These are phyloP conservation scores for Cladosporium halotolerans DNA, from an alignment of 2,329 filamentous ascomycete genomes.

Conservation along the genomic window DNA sequence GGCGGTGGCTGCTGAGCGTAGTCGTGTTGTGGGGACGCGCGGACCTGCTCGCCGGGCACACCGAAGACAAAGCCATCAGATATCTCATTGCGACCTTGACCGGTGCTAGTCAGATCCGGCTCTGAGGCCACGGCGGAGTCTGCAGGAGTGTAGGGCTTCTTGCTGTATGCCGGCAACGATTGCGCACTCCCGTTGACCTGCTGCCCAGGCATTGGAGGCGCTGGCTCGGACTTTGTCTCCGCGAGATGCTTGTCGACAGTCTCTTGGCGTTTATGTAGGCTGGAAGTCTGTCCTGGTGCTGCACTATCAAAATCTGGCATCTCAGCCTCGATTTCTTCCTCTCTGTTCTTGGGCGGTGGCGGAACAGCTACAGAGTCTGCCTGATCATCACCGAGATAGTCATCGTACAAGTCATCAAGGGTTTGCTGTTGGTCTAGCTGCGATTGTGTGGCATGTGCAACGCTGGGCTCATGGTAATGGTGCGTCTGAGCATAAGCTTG, in stretches of 20 bases:
- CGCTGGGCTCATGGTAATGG: not conserved
- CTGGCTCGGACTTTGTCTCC: constrained; percentile 22
- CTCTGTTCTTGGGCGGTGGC: constrained; percentile 25
- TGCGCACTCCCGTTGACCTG: constrained; percentile 10
- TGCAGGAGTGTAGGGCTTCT: constrained; percentile 2
- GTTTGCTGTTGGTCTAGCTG: constrained; percentile 29
- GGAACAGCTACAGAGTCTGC: constrained; percentile 14
- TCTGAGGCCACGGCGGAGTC: constrained; percentile 2
- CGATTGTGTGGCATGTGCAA: not conserved
- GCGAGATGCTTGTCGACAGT: constrained; percentile 27
- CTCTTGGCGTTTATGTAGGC: constrained; percentile 25
- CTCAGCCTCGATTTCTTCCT: constrained; percentile 46
- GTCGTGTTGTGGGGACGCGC: constrained; percentile 6
- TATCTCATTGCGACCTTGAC: not conserved
- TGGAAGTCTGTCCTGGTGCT: constrained; percentile 24
- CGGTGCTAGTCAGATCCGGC: constrained; percentile 1
- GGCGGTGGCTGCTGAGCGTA: constrained; percentile 10
- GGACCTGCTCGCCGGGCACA: constrained; percentile 9
- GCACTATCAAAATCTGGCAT: constrained; percentile 59
- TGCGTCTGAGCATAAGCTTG: not conserved
- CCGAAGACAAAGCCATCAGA: constrained; percentile 17
- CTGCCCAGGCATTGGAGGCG: constrained; percentile 12
- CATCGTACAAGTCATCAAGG: constrained; percentile 47
- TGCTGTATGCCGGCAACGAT: constrained; percentile 9
- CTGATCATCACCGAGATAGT: constrained; percentile 33